Conservation (phyloP, 78 protist genomes). For the Dictyostelium intermedium region DNA sequence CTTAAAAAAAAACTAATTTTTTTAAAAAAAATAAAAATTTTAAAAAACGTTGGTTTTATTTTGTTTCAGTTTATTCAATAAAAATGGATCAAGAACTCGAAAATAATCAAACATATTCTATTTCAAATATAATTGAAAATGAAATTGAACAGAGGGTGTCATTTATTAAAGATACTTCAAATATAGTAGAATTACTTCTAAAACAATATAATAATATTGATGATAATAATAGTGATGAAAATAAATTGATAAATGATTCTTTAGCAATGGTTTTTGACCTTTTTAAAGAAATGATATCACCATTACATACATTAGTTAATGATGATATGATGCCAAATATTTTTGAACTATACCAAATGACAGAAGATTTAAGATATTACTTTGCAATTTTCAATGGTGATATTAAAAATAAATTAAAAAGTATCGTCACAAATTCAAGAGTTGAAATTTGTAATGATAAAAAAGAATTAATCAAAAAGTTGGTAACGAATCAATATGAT, state of each 20-base stretch:
- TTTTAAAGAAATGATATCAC: not conserved
- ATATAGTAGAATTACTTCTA: not conserved
- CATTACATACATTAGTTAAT: not conserved
- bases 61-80: no score
- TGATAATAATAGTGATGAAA: not conserved
- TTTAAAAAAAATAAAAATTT: no score
- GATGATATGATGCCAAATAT: not conserved
- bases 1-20: no score
- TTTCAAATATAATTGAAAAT: not conserved
- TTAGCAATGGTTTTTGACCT: not conserved
- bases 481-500: not conserved
- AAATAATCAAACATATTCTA: not conserved
- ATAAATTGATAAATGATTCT: not conserved
- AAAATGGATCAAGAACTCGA: not conserved
- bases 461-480: not conserved
- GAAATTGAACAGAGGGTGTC: not conserved
- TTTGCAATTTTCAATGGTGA: slow-evolving; percentile 2
- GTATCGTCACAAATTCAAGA: not conserved
- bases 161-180: not conserved
- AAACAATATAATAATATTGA: not conserved
- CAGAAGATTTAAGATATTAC: not conserved
- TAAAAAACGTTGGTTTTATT: no score
- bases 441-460: not conserved
- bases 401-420: not conserved
- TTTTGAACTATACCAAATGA: not conserved